Conservation (phyloP, 805 yeast genomes). For the Grigorovia transvaalensis region DNA sequence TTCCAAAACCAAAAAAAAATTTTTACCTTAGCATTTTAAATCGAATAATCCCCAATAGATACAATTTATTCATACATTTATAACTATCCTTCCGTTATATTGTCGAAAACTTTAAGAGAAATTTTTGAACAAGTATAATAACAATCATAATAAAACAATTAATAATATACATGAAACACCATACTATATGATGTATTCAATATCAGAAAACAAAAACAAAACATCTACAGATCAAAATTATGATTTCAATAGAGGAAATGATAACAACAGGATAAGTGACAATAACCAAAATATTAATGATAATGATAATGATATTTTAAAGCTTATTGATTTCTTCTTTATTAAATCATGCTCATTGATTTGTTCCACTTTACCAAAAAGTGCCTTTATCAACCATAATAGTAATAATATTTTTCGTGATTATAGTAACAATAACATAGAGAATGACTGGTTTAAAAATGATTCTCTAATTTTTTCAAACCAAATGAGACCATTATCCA, state of each 20-base stretch:
- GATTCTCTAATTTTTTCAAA: neutral
- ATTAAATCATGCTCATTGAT: slow-evolving; percentile 51
- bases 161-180: neutral
- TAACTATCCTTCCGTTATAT: neutral
- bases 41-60: neutral
- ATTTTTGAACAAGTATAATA: neutral
- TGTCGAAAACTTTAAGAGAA: neutral
- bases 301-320: slow-evolving; percentile 15
- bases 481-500: neutral
- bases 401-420: neutral
- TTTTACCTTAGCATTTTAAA: neutral
- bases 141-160: neutral
- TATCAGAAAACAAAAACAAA: neutral
- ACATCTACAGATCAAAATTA: neutral
- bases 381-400: neutral
- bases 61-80: neutral
- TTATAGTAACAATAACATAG: neutral
- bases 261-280: neutral
- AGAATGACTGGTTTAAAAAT: slow-evolving; percentile 6
- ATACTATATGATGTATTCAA: neutral
- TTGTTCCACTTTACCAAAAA: slow-evolving; percentile 29
- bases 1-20: no score
- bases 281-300: slow-evolving; percentile 5
- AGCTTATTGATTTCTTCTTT: slow-evolving; percentile 52
- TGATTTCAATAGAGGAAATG: neutral